These are phyloP conservation scores for Metschnikowia matae DNA, from an alignment of 805 yeast genomes.

Conservation along the genomic window DNA sequence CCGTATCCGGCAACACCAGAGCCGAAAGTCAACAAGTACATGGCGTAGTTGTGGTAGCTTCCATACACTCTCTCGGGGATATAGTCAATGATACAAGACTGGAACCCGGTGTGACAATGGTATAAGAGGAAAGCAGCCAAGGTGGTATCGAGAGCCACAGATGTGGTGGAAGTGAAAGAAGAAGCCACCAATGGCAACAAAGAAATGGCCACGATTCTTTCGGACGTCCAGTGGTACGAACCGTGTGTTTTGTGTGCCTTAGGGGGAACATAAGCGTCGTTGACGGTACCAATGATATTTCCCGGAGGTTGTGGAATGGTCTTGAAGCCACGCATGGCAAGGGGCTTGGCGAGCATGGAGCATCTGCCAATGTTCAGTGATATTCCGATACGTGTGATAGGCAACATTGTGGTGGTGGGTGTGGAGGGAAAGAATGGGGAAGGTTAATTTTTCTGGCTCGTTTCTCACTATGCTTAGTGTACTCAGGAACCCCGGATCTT, in stretches of 20 bases:
- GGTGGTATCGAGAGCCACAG: constrained; percentile 53
- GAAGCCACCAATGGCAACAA: constrained; percentile 60
- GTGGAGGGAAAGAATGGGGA: not conserved
- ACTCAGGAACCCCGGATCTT: constrained; percentile 18
- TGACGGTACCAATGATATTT: constrained; percentile 63
- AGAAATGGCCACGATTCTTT: constrained; percentile 55
- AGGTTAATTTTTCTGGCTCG: constrained; percentile 5
- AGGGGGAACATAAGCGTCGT: constrained; percentile 67
- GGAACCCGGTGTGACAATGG: constrained; percentile 70
- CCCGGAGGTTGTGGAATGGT: constrained; percentile 71
- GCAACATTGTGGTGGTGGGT: constrained; percentile 17
- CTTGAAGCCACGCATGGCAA: constrained; percentile 31
- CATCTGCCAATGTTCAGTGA: constrained; percentile 18
- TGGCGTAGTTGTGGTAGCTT: constrained; percentile 54
- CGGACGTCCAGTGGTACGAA: constrained; percentile 71
- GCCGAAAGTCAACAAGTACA: constrained; percentile 59
- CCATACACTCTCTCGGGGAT: constrained; percentile 75
- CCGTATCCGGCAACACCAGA: constrained; percentile 67
- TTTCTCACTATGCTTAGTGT: constrained; percentile 1
- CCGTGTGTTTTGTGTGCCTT: constrained; percentile 56
- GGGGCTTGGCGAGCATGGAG: constrained; percentile 21
- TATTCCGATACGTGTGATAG: constrained; percentile 28
- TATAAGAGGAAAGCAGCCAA: constrained; percentile 52
- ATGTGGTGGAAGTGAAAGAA: constrained; percentile 55
- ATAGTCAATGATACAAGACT: constrained; percentile 73